Evolutionary conservation across 306 rosid genomes (phyloP), one percentile per base, ranked within the genome.

Genomic region (Fragaria nilgerrensis): DNA sequence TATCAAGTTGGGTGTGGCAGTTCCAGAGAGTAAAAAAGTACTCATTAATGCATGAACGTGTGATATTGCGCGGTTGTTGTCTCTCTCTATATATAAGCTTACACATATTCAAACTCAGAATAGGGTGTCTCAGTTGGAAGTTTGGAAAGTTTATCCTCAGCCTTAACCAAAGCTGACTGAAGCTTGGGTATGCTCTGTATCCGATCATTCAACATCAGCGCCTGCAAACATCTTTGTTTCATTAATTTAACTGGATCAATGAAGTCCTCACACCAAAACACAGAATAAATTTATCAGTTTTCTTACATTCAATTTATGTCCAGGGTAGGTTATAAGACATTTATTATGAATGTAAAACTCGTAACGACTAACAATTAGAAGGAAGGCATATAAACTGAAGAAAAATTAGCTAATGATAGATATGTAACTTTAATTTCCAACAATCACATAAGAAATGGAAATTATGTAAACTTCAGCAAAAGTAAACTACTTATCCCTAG

Each of bases 151-250:
- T 83, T 32, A 72, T 88, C 96, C 82, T 90, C 96, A 34, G 90
- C 96, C 88, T 84, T 90, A 39, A 74, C 82, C 82, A 92, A 85
- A 29, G 84, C 84, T 61, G 89, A 75, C 86, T 90, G 96, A 56
- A 92, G 96, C 75, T 79, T 78, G 79, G 88, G 7, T 49, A 92
- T 58, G 88, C 82, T 86, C 20, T 81, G 87, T 75, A 95, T 72
- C 66, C 97, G 89, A 62, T 92, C 97, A 83, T 92, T 95, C 77
- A 92, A 82, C 98, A 95, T 95, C 82, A 95, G 86, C 22, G 77
- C 88, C 97, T 92, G 82, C 72, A 83, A 62, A 5, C 13, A 25
- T 62, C 20, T 32, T 27, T 62, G 9, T 25, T 6, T 27, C 9
- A 62, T 59, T 85, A 67, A 77, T 11, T 74, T 48, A 91, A 83